Base-by-base conservation (phyloP, 805 yeast species). In the Pichia pseudocactophila region DNA sequence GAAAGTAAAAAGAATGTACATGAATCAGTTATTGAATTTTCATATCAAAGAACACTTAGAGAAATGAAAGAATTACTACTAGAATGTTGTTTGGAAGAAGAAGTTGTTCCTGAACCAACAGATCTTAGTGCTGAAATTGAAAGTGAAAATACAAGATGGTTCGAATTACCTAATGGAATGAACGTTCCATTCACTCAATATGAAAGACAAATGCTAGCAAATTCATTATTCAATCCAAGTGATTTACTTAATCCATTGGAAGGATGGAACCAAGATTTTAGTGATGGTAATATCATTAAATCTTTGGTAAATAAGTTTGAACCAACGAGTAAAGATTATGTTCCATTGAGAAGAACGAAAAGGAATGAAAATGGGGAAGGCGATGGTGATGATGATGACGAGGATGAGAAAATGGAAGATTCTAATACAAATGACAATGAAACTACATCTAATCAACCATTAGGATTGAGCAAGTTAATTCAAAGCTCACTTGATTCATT, bases 151-250 rank as follows among this genome's bases (percentile, higher is more conserved):
- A 57, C 64, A 35, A 56, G 88, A 49, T 61, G 70, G 25, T 81
- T 80, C 55, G 95, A 87, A 62, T 65, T 85, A 13, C 90, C 94
- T 15, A 76, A 82, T 53, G 94, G 94, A 1, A 79, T 81, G 50
- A 69, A 74, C 25, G 57, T 82, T 15, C 76, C 77, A 35, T 71
- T 82, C 44, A 74, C 74, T 3, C 48, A 52, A 36, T 62, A 66
- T 33, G 82, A 78, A 50, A 68, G 95, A 44, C 78, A 66, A 48
- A 68, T 70, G 37, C 61, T 84, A 46, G 82, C 82, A 1, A 92
- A 88, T 55, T 68, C 82, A n/a, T 56, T 89, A 40, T 86, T 88
- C 56, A 72, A 68, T 36, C 90, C 94, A 3, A 59, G 61, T 7
- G 57, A 65, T 30, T 48, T 57, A 5, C 36, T 55, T 5, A 32